Percentiles rank a stretch among this genome's conserved stretches.
Evolutionary conservation across 768 basidiomycete genomes (phyloP).

Genomic region (Lactarius tabidus): DNA sequence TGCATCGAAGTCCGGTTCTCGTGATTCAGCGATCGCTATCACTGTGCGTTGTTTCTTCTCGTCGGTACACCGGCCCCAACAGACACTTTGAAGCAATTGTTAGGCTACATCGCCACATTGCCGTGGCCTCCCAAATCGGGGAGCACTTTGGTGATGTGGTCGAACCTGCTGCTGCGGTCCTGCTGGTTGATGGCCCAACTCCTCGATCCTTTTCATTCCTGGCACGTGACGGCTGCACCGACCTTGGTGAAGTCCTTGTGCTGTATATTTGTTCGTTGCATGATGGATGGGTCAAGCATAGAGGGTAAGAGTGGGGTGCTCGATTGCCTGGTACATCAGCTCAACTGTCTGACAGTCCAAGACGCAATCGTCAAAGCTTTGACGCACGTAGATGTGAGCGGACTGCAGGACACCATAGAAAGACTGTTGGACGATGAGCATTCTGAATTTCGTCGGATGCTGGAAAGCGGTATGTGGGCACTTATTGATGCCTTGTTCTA

Average conservation of each 20-base stretch:
- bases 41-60: constrained; percentile 15
- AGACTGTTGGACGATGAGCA: constrained; percentile 8
- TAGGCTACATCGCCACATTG: constrained; percentile 1
- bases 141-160: background rate
- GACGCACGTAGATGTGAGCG: constrained; percentile 2
- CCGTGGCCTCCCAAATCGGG: background rate
- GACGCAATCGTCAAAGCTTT: constrained; percentile 12
- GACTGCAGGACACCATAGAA: constrained; percentile 8
- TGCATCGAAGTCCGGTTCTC: constrained; percentile 14
- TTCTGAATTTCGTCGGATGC: constrained; percentile 8
- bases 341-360: background rate
- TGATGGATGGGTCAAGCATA: background rate
- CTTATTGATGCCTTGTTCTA: background rate
- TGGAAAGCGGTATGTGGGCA: constrained; percentile 9
- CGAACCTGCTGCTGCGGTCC: constrained; percentile 11
- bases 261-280: constrained; percentile 15
- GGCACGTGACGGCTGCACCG: constrained; percentile 9
- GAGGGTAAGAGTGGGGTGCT: constrained; percentile 2
- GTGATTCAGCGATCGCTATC: constrained; percentile 18
- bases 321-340: background rate
- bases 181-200: constrained; percentile 23
- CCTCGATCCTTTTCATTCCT: constrained; percentile 16
- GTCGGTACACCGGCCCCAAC: background rate
- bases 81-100: constrained; percentile 7
- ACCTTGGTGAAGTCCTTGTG: constrained; percentile 11